These are phyloP conservation scores for Calonectria ilicicola DNA, from an alignment of 2,329 filamentous ascomycete species.

Conservation along the genomic window DNA sequence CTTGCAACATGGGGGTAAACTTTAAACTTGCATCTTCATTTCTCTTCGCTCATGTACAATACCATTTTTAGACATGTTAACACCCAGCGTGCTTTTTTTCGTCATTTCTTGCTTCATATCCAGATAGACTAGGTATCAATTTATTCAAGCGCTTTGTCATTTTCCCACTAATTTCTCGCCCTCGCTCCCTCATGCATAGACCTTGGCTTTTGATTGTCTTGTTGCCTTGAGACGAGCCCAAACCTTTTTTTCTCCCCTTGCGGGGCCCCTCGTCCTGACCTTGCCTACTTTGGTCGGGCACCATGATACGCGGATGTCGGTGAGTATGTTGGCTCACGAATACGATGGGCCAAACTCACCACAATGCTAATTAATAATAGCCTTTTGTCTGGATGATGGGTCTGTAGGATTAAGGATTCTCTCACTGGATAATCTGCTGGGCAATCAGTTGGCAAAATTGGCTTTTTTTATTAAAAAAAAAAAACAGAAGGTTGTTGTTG, in stretches of 20 bases:
- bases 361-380: too few species aligned
- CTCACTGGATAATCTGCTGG: background rate
- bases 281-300: background rate
- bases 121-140: conserved; percentile 32
- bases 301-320: background rate
- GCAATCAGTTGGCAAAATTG: background rate
- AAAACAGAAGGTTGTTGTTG: background rate
- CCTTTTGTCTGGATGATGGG: too few species aligned
- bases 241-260: background rate
- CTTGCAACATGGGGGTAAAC: conserved; percentile 3
- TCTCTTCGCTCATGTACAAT: conserved; percentile 12
- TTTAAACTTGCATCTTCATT: conserved; percentile 8
- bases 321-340: background rate
- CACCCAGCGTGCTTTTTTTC: conserved; percentile 29
- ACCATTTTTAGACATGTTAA: conserved; percentile 30
- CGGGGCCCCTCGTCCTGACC: background rate
- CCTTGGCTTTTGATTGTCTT: background rate
- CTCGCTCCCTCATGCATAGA: background rate
- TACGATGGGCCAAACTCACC: background rate
- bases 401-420: background rate
- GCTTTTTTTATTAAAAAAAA: background rate
- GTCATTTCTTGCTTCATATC: conserved; percentile 5
- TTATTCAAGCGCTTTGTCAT: conserved; percentile 4
- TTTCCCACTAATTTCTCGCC: background rate
- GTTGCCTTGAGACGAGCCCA: background rate